Evolutionary conservation across 2,329 filamentous ascomycete genomes (phyloP).

Genomic region (Colletotrichum horii): DNA sequence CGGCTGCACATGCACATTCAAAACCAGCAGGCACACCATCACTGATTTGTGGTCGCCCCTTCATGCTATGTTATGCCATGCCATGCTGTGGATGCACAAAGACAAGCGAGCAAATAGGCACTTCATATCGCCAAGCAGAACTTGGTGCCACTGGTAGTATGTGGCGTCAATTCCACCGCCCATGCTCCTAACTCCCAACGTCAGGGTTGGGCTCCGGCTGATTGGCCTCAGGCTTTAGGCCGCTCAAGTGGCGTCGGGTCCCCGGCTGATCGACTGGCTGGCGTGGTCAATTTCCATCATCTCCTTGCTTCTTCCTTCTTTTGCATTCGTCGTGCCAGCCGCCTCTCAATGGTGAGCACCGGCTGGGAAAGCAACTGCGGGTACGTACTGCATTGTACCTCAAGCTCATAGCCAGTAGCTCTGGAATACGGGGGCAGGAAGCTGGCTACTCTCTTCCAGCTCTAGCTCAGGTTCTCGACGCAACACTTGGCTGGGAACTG

Average conservation of each 20-base stretch:
- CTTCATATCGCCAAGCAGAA: not conserved
- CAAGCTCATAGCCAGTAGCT: not conserved
- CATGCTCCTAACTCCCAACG: not conserved
- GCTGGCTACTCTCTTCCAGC: not conserved
- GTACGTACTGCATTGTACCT: not conserved
- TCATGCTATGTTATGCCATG: not conserved
- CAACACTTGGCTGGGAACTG: not conserved
- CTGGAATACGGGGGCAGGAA: not conserved
- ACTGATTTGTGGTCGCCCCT: not conserved
- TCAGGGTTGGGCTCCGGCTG: not conserved
- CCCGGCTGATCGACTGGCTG: constrained; percentile 12
- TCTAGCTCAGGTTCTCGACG: not conserved
- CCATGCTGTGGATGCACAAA: not conserved
- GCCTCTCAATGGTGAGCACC: not conserved
- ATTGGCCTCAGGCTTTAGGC: not conserved
- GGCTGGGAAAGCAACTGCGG: not conserved
- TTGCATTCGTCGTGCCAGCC: not conserved
- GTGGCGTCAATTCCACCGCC: not conserved
- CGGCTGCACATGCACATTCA: constrained; percentile 1
- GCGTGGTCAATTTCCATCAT: constrained; percentile 12
- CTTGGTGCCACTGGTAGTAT: not conserved
- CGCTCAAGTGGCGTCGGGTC: not conserved
- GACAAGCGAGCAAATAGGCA: not conserved
- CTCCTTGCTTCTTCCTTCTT: constrained; percentile 1
- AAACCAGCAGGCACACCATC: not conserved